A percentile compares a stretch with the other conserved stretches of the same genome.
These are phyloP conservation scores for Aspergillus versicolor DNA, from an alignment of 2,329 filamentous ascomycete genomes.

Conservation along the genomic window DNA sequence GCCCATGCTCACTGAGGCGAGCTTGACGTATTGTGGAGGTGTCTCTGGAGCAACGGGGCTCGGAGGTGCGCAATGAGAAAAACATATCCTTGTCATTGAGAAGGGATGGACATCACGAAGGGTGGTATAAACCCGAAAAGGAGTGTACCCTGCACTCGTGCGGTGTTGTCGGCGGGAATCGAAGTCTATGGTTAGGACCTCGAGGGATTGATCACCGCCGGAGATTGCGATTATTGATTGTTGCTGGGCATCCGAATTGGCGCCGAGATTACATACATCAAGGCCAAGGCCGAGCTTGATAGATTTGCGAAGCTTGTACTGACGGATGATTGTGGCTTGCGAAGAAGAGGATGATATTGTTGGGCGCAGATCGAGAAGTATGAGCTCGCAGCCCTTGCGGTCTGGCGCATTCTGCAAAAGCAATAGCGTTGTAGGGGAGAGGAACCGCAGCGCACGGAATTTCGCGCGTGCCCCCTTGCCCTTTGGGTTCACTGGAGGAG, in stretches of 20 bases:
- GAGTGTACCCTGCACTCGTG: constrained; percentile 37
- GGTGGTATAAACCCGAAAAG: constrained; percentile 51
- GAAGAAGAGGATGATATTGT: constrained; percentile 9
- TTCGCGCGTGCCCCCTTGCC: constrained; percentile 45
- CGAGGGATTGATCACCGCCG: constrained; percentile 75
- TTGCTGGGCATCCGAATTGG: constrained; percentile 59
- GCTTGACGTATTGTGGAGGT: constrained; percentile 63
- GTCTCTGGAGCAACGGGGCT: constrained; percentile 49
- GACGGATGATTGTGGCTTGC: constrained; percentile 48
- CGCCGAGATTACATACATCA: constrained; percentile 69
- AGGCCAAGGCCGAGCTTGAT: constrained; percentile 76
- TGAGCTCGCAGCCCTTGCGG: constrained; percentile 55
- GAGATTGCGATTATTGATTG: constrained; percentile 81
- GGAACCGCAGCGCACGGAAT: constrained; percentile 57
- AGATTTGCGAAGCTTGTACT: constrained; percentile 62
- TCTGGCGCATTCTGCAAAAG: constrained; percentile 57
- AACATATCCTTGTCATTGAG: constrained; percentile 57
- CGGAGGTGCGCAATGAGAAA: constrained; percentile 54
- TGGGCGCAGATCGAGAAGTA: constrained; percentile 43
- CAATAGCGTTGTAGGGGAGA: constrained; percentile 54
- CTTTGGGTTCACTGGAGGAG: constrained; percentile 18
- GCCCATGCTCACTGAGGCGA: constrained; percentile 78
- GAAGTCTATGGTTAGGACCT: constrained; percentile 75
- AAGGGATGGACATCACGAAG: constrained; percentile 57
- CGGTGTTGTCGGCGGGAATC: constrained; percentile 29